phyloP scores from a whole-genome alignment of 257 asterid species.

The Lantana camara region DNA sequence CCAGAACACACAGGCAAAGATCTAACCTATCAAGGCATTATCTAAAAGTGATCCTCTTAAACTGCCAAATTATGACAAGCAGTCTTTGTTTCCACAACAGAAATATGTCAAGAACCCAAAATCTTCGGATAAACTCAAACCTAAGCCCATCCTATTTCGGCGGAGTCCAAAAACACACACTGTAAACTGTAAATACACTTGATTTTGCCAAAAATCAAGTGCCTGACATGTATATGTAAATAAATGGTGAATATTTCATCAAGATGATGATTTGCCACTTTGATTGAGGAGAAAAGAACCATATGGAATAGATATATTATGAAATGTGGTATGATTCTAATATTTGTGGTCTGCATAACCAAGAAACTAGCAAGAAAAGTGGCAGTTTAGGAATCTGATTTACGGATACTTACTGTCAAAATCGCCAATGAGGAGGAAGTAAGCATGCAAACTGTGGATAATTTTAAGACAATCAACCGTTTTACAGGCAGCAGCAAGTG shows the following conservation, averaged over 20 bases:
- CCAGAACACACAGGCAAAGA: not conserved
- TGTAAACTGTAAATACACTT: not conserved
- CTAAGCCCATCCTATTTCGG: not conserved
- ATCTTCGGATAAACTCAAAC: slow-evolving; percentile 12
- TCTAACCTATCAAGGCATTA: slow-evolving; percentile 1
- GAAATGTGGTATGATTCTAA: slow-evolving; percentile 9
- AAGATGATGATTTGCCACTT: slow-evolving; percentile 4
- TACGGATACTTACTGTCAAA: slow-evolving; percentile 57
- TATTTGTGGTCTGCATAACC: slow-evolving; percentile 1
- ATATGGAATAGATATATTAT: not conserved
- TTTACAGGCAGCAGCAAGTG: slow-evolving; percentile 96
- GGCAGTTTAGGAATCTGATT: slow-evolving; percentile 16
- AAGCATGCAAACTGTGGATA: slow-evolving; percentile 90
- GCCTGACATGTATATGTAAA: not conserved
- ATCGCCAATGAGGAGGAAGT: slow-evolving; percentile 90
- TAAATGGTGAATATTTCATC: not conserved
- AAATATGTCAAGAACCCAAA: not conserved
- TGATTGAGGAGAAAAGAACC: slow-evolving; percentile 4
- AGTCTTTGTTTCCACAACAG: slow-evolving; percentile 5
- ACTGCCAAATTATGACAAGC: not conserved
- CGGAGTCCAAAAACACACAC: not conserved
- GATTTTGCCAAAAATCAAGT: not conserved
- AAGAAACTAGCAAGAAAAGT: slow-evolving; percentile 15
- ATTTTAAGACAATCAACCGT: slow-evolving; percentile 93
- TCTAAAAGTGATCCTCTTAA: slow-evolving; percentile 6